Evolutionary conservation across 805 yeast species (phyloP).

Genomic region (Pichia scutulata): DNA sequence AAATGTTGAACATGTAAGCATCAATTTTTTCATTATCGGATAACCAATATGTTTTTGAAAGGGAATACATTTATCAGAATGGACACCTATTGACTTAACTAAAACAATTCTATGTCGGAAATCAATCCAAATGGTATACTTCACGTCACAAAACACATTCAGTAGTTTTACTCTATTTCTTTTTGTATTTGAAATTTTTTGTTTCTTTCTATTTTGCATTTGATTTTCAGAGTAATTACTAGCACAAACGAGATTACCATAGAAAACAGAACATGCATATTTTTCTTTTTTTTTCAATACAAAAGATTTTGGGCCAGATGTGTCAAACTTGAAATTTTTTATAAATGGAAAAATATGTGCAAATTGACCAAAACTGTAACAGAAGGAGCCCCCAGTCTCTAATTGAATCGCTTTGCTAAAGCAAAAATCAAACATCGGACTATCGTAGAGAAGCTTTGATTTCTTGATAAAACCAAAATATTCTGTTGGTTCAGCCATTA

Average conservation of each 20-base stretch:
- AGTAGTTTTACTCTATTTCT: not conserved
- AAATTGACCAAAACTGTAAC: not conserved
- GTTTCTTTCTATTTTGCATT: not conserved
- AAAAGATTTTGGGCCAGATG: not conserved
- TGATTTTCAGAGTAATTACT: not conserved
- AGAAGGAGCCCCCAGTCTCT: not conserved
- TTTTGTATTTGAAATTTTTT: not conserved
- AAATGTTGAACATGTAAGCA: not conserved
- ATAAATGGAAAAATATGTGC: not conserved
- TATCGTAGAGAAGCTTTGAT: too few relatives aligned
- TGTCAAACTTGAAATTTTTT: not conserved
- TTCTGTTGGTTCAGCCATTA: too few relatives aligned
- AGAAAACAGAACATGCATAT: too few relatives aligned
- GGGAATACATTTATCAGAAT: not conserved
- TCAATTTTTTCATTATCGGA: not conserved
- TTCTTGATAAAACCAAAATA: too few relatives aligned
- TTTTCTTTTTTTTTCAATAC: too few relatives aligned
- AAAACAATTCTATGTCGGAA: not conserved
- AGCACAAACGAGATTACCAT: not conserved
- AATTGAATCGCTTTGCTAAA: not conserved
- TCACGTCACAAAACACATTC: not conserved
- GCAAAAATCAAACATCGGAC: too few relatives aligned
- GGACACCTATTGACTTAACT: not conserved
- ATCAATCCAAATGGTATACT: not conserved
- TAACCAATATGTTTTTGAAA: not conserved